Evolutionary conservation across 192 early-diverging fungal genomes (phyloP), one percentile per base, ranked within the genome.

Genomic region (Coemansia sp.): DNA sequence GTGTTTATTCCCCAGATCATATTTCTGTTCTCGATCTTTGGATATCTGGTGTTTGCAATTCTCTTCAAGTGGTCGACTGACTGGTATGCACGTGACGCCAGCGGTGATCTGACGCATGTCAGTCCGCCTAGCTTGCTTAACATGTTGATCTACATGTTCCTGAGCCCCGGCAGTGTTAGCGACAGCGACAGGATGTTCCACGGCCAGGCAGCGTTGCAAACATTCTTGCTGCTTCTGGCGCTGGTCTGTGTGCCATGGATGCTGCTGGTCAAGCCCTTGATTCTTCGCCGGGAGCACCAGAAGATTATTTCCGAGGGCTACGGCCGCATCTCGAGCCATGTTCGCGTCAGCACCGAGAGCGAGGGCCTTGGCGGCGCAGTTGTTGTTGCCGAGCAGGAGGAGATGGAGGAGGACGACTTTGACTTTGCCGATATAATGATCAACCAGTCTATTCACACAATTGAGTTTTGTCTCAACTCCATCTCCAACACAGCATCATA

Each of bases 401-500:
- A 88, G 61, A 86, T 85, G 66, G 82, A 89, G 54, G 84, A 84
- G 38, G 83, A 84, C 44, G 79, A 78, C 60, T 96, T 96, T 84
- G 96, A 98, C 63, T 98, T 98, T 83, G 84, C 89, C 40, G 97
- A 98, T 59, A 85, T 90, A 60, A 90, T 98, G 90, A 95, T 99
- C 68, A 92, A 98, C 82, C 95, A 97, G 78, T 83, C 87, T 18
- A 98, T 99, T 68, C 97, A 99, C 74, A 98, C 96, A 6, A 98
- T 99, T 68, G 97, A 99, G 76, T 99, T 95, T 76, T 94, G 92
- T 69, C 86, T 99, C 53, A 86, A 87, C 54, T 92, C 92, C 31
- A 95, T 99, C 58, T 99, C 97, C 49, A 96, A 99, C 82, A 99
- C 97, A 14, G 97, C 97, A 3, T 96, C 93, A 20, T 99, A 99